Evolutionary conservation across 2,329 filamentous ascomycete species (phyloP), one percentile per base, ranked within the genome.

Genomic region (Teratosphaeria viscida): DNA sequence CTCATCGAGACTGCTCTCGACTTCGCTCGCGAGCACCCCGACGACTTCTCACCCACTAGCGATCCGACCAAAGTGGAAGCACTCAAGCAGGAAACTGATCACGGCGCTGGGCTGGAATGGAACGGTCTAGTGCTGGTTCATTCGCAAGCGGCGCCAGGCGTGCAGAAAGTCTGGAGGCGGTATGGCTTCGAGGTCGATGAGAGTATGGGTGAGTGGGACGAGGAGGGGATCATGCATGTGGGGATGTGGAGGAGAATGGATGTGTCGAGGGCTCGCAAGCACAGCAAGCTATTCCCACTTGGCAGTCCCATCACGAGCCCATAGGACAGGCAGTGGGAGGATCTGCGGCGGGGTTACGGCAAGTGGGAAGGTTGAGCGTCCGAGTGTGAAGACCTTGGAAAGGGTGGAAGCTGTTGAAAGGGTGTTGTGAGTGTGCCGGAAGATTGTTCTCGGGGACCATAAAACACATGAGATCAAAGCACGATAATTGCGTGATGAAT

Each of bases 171-270:
- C 65, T 97, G 91, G 84, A 75, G 77, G 68, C 82, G 79, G 68
- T 82, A 86, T 73, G 91, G 90, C 0, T 96, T 96, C 72, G 75
- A 78, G 62, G 77, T 82, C 10, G 91, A 96, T 73, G 81, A 88
- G 68, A 78, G 75, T 10, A 83, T 92, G 82, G 89, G 89, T 0
- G 79, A 72, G 35, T 96, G 91, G 90, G 79, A 80, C 62, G 91
- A 96, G 73, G 90, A 94, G 69, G 89, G 88, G 3, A 92, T 96
- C 58, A 79, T 82, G 64, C 90, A 96, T 77, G 81, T 95, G 19
- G 91, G 89, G 61, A 95, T 96, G 91, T 95, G 83, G 81, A 81
- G 75, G 72, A 67, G 76, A 60, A 43, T 80, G 19, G 71, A 74
- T 59, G 62, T 78, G 6, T 62, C 60, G 11, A 59, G 62, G 54